Evolutionary conservation across 331 rosid species (phyloP), one percentile per base, ranked within the genome.

Genomic region (Cydonia oblonga): DNA sequence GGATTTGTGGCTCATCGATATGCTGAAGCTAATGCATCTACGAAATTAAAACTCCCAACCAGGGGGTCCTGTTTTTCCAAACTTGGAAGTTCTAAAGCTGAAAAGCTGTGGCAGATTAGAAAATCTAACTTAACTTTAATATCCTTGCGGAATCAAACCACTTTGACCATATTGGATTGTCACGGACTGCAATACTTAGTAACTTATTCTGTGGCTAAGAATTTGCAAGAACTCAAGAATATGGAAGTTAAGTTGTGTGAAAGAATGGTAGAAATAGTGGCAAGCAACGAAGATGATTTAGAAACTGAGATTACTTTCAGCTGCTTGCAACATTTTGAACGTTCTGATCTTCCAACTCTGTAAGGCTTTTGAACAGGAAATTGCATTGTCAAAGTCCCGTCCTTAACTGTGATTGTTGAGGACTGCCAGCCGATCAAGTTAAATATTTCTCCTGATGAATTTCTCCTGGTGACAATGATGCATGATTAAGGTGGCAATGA

Each of bases 1-100:
- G 16, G 4, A 0, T n/a, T 30, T 62, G 44, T 0, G 0, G 5
- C 69, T 62, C 23, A 1, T 0, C 0, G 0, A 0, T 0, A 28
- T 62, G 49, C 5, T 8, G 0, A 1, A 25, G 4, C 54, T 73
- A 35, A 22, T 20, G 12, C 69, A 49, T 20, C 19, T 49, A 0
- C 26, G 77, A 33, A 35, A n/a, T 0, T 52, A 49, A 0, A 62
- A 62, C 28, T 25, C 20, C 14, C 23, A 46, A 28, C 7, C 25
- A 4, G 24, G n/a, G 20, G 8, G 54, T 7, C 54, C n/a, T 4
- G 22, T 56, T 15, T 70, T 70, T 5, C 24, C 20, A 23, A 70
- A 57, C 30, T 58, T 70, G 66, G 49, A n/a, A 24, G 1, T 4
- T 44, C 61, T 62, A 1, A 0, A 1, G 0, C 24, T 73, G 20